Base-by-base conservation (phyloP, 208 protist species). In the Zelonia costaricensis region DNA sequence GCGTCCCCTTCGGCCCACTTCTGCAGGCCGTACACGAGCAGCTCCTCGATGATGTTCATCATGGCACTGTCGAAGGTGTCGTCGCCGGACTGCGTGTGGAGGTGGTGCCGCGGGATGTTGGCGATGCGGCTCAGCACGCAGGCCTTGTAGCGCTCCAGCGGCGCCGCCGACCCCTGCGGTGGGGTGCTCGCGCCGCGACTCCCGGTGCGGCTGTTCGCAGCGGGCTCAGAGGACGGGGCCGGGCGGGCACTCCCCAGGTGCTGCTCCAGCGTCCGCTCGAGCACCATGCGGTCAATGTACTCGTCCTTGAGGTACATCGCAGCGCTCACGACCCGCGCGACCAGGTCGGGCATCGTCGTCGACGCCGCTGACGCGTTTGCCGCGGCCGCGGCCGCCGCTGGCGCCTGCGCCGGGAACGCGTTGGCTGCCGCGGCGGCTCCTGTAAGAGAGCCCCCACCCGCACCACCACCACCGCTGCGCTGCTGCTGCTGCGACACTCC, bases 291-390 rank as follows among this genome's bases (percentile, higher is more conserved):
- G 23, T 95, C 89, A 55, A 95, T 69, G 62, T 95, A 95, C 46
- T 95, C 89, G 62, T 95, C 89, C 55, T 95, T 95, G 20, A 92
- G 36, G 57, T 82, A 85, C 22, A 91, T 73, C 10, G 77, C 84
- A 0, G 82, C 71, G 33, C 75, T 80, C 20, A 91, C 49, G 4
- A 91, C 74, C 20, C 89, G 82, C 12, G 80, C 77, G 6, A 87
- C 82, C 3, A 94, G 73, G 61, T 91, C 72, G 1, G 85, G 82
- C 18, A 91, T 52, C 13, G 10, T 16, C 4, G 56, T n/a, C 10
- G 56, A 39, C 23, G 56, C n/a, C 20, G 55, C 15, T 10, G 52
- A 20, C 1, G 40, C 15, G 33, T 1, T 31, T 36, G 15, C 36
- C 15, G 39, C 18, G 12, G 13, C 39, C 1, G 53, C 4, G 16